Percentiles rank a stretch among this genome's conserved stretches.
phyloP scores from a whole-genome alignment of 371 early-diverging fungal species.

The Chytridium lagenaria region DNA sequence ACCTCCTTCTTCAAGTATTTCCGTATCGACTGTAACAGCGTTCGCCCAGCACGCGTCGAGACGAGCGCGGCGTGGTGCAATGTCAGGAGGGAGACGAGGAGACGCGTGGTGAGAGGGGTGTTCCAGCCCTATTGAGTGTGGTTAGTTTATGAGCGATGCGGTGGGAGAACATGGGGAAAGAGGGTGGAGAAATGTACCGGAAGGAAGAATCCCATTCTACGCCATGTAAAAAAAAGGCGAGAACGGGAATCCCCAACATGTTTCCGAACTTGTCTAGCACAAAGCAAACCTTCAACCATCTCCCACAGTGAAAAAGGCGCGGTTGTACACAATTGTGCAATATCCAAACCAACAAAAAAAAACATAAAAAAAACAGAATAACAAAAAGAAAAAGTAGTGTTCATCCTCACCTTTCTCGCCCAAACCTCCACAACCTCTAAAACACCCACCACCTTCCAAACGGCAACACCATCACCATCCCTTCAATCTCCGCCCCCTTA shows the following conservation, averaged over 20 bases:
- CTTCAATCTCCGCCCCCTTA: constrained; percentile 84
- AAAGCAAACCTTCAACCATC: constrained; percentile 5
- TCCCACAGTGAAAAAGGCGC: neutral
- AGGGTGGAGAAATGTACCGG: neutral
- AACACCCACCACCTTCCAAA: constrained; percentile 78
- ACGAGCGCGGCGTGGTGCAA: constrained; percentile 68
- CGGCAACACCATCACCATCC: constrained; percentile 85
- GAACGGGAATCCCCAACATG: neutral
- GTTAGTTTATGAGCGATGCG: neutral
- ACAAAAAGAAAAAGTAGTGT: neutral
- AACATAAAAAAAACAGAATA: constrained; percentile 9
- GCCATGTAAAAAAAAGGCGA: neutral
- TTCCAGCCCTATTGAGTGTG: constrained; percentile 70
- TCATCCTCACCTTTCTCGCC: constrained; percentile 76
- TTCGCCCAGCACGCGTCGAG: constrained; percentile 42
- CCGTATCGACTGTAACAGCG: constrained; percentile 78
- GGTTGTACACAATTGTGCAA: constrained; percentile 8
- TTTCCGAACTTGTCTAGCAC: neutral
- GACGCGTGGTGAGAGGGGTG: constrained; percentile 74
- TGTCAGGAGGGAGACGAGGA: constrained; percentile 80
- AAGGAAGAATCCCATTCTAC: neutral
- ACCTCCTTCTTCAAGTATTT: constrained; percentile 66
- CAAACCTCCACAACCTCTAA: constrained; percentile 77
- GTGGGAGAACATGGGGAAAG: neutral
- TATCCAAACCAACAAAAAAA: constrained; percentile 25